Conservation (phyloP, 2,329 filamentous ascomycete species). For the Penicillium sp. region DNA sequence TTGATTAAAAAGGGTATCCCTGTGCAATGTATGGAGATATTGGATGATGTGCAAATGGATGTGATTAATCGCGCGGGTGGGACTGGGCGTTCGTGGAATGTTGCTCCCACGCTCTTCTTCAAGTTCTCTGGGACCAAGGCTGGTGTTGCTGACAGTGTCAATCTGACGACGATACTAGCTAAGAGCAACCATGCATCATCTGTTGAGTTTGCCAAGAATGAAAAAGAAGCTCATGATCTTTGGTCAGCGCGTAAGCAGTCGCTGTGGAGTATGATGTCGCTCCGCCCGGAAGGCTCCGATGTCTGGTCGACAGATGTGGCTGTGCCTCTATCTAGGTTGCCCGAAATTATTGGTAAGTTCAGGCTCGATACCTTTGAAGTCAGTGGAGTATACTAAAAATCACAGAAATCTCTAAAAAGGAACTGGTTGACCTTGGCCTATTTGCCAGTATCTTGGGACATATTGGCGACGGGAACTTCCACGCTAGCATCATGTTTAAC, state of each 20-base stretch:
- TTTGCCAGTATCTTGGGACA: constrained; percentile 89
- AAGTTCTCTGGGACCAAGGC: constrained; percentile 73
- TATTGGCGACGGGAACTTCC: constrained; percentile 93
- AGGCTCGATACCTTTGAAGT: background rate
- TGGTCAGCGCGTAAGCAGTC: constrained; percentile 64
- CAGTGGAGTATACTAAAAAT: constrained; percentile 13
- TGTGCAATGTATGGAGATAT: constrained; percentile 66
- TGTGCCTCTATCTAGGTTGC: constrained; percentile 60
- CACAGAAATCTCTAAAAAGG: constrained; percentile 80
- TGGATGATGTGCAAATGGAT: constrained; percentile 64
- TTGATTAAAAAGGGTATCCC: constrained; percentile 66
- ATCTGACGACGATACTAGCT: constrained; percentile 67
- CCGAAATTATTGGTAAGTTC: constrained; percentile 60
- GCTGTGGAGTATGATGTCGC: constrained; percentile 61
- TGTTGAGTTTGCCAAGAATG: constrained; percentile 58
- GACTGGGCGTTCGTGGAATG: constrained; percentile 52
- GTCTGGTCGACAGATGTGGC: constrained; percentile 65
- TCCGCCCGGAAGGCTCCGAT: constrained; percentile 57
- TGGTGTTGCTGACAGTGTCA: constrained; percentile 76
- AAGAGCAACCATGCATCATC: constrained; percentile 57
- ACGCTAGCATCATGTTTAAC: constrained; percentile 89
- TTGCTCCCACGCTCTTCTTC: constrained; percentile 46
- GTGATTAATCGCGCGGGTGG: constrained; percentile 67
- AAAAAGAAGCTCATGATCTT: constrained; percentile 55
- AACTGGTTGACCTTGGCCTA: constrained; percentile 80